Evolutionary conservation across 2,329 filamentous ascomycete species (phyloP).

Genomic region (Botrytis aclada): DNA sequence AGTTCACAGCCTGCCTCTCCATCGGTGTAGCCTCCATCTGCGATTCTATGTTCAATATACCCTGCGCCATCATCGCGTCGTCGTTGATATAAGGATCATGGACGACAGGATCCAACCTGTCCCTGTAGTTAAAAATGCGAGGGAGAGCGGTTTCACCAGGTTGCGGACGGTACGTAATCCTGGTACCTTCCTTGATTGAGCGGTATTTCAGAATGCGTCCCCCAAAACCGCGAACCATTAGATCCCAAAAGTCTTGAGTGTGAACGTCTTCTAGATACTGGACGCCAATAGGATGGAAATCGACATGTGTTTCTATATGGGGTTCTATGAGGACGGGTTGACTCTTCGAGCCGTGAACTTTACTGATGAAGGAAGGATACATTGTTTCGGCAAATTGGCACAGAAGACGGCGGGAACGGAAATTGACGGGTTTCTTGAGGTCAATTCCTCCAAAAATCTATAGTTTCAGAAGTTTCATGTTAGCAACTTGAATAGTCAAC

Average conservation of each 20-base stretch:
- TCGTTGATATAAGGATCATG: not conserved
- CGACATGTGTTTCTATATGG: not conserved
- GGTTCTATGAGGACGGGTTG: not conserved
- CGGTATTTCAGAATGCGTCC: slow-evolving; percentile 2
- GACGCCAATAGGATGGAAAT: not conserved
- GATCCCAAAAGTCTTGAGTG: slow-evolving; percentile 4
- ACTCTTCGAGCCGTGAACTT: not conserved
- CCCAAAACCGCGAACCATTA: not conserved
- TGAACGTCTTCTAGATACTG: slow-evolving; percentile 2
- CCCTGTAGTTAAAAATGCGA: not conserved
- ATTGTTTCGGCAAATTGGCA: not conserved
- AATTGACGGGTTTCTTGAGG: not conserved
- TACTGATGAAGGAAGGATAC: not conserved
- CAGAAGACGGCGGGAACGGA: not conserved
- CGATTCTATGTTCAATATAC: not conserved
- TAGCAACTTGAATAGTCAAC: not conserved
- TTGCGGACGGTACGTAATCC: not conserved
- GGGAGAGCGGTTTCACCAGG: not conserved
- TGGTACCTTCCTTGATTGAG: not conserved
- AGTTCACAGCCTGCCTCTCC: not conserved
- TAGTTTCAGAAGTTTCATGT: not conserved
- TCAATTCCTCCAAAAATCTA: slow-evolving; percentile 13
- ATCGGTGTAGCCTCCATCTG: not conserved
- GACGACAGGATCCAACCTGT: not conserved
- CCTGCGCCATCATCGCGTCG: not conserved